Base-by-base conservation (phyloP, 139 green algal genomes). In the Chlamydomonas schloesseri region DNA sequence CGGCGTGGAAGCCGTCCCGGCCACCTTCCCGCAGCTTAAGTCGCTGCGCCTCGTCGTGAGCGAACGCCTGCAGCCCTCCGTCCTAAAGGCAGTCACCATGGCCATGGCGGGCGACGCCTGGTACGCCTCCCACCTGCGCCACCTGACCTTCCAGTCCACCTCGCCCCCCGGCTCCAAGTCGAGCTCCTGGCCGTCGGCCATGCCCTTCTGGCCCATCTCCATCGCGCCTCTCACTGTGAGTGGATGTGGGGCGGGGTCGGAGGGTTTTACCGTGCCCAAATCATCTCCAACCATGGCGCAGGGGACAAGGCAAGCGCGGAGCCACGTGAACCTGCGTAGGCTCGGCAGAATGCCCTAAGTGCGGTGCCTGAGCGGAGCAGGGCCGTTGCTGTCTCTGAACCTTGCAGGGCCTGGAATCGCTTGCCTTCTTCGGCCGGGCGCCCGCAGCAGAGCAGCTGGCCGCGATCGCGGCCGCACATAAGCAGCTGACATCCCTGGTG, bases 191-290 rank as follows among this genome's bases (percentile, higher is more conserved):
- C 58, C 75, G 1, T 60, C 29, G 3, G 74, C n/a, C 24, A 71
- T 82, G 75, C 75, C 75, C 36, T 82, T 20, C 75, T 82, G 58
- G 58, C 75, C 75, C 14, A 17, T 72, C 58, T 28, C 33, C 55
- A 17, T 81, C 4, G n/a, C 55, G n/a, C 53, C 31, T 23, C 60
- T 81, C 29, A 42, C 26, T 33, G 74, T 80, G 9, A 0, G 73
- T 62, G 14, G 6, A 11, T 18, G 23, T 23, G 53, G 36, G n/a
- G n/a, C n/a, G n/a, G n/a, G n/a, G n/a, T n/a, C n/a, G n/a, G n/a
- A n/a, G n/a, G n/a, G n/a, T n/a, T n/a, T n/a, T n/a, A n/a, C n/a
- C n/a, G n/a, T n/a, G n/a, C n/a, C n/a, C n/a, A n/a, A n/a, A n/a
- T n/a, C n/a, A n/a, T n/a, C n/a, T n/a, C n/a, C n/a, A n/a, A n/a